A percentile compares a stretch with the other conserved stretches of the same genome.
Evolutionary conservation across 345 rosid genomes (phyloP).

Genomic region (Euphorbia lathyris): DNA sequence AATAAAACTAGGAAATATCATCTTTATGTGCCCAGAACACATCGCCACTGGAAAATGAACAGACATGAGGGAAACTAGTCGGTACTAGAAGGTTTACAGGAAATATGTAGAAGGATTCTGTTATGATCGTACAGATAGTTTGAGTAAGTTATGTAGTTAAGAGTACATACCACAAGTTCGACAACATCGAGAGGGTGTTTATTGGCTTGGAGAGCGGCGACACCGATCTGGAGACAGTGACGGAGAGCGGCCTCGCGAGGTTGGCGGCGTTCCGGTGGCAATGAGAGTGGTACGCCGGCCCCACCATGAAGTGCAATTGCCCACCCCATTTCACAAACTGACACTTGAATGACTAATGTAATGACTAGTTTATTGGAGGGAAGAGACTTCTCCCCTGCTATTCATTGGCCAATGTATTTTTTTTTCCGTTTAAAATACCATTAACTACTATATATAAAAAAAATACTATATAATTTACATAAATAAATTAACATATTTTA

Average conservation of each 20-base stretch:
- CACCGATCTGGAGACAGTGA: slow-evolving; percentile 80
- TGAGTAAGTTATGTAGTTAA: neutral
- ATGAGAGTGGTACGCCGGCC: slow-evolving; percentile 59
- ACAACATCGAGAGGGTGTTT: slow-evolving; percentile 72
- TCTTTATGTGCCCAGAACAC: neutral
- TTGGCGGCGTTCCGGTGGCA: slow-evolving; percentile 54
- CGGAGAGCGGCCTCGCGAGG: slow-evolving; percentile 80
- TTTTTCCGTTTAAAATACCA: too few species aligned
- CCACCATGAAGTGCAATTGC: slow-evolving; percentile 95
- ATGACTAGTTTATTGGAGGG: neutral
- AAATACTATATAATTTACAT: too few species aligned
- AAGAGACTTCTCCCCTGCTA: neutral
- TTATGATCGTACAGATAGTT: neutral
- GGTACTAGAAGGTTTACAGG: neutral
- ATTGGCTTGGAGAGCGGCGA: slow-evolving; percentile 66
- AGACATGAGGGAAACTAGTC: neutral
- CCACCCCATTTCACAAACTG: slow-evolving; percentile 56
- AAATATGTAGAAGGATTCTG: neutral
- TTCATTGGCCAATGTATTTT: too few species aligned
- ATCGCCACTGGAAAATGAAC: neutral
- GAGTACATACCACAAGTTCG: slow-evolving; percentile 73
- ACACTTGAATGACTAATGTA: neutral
- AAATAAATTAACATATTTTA: too few species aligned
- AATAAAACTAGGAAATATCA: neutral
- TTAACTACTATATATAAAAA: too few species aligned